Percentiles rank a stretch among this genome's conserved stretches.
phyloP scores from a whole-genome alignment of 306 rosid species.

The Prinsepia uniflora region DNA sequence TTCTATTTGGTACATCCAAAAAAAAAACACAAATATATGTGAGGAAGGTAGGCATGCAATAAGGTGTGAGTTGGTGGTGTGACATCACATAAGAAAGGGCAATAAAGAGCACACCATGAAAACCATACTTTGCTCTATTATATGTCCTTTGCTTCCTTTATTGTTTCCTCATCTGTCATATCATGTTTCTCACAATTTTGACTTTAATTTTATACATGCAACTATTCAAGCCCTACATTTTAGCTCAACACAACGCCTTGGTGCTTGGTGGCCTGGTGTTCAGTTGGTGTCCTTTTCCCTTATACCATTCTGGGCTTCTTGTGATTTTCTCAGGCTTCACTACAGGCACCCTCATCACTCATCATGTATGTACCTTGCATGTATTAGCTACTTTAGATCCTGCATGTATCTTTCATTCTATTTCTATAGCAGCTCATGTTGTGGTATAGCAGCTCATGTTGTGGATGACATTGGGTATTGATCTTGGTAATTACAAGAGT shows the following conservation, averaged over 20 bases:
- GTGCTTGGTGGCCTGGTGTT: too few species aligned
- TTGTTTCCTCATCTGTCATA: slow-evolving; percentile 36
- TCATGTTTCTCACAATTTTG: too few species aligned
- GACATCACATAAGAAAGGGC: slow-evolving; percentile 43
- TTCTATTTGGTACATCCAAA: neutral
- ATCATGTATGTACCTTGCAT: neutral
- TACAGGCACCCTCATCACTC: neutral
- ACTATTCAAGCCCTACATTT: too few species aligned
- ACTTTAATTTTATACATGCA: too few species aligned
- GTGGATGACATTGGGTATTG: too few species aligned
- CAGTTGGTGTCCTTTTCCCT: slow-evolving; percentile 23
- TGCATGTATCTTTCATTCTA: too few species aligned
- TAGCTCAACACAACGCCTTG: too few species aligned
- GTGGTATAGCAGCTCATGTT: too few species aligned
- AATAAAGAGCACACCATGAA: slow-evolving; percentile 18
- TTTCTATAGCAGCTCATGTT: too few species aligned
- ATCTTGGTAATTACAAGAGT: too few species aligned
- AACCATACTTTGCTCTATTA: slow-evolving; percentile 36
- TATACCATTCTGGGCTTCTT: slow-evolving; percentile 9
- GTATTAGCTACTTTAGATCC: neutral
- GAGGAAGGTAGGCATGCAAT: neutral
- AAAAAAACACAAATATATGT: neutral
- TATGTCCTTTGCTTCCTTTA: slow-evolving; percentile 24
- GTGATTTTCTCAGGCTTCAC: neutral
- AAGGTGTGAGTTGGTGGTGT: slow-evolving; percentile 37